Evolutionary conservation across 2,329 filamentous ascomycete species (phyloP), one percentile per base, ranked within the genome.

Genomic region (Dendryphion nanum): DNA sequence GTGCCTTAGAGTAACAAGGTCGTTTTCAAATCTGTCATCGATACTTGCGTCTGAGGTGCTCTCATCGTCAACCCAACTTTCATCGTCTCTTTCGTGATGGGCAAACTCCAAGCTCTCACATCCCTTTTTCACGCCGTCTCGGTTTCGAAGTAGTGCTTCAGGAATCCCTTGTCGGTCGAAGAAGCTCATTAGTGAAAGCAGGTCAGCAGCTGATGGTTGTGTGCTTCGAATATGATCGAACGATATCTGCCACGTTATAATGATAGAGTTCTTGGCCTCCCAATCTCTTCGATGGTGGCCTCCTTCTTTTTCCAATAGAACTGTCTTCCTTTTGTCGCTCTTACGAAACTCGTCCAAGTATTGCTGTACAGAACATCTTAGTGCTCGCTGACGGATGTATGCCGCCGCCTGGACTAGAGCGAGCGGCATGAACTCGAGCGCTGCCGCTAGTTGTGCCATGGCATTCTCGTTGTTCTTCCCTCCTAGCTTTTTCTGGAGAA

Each of bases 261-360:
- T 52, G 1, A 70, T 50, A 2, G 64, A 63, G 33, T 68, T 62
- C 18, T 52, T 49, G 4, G 55, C 53, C 24, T 47, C 42, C 6
- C 29, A 5, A 37, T 69, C 63, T 31, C 63, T 50, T 8, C 60
- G 51, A 5, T 55, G 16, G 6, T 50, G 28, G 4, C 33, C 13
- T 5, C 35, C 19, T 8, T 40, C 18, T 18, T 36, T 40, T 33
- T 48, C 47, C 2, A 53, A 40, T 10, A 50, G 30, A 8, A 21
- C 18, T 3, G 34, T 40, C 38, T 45, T 48, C n/a, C 57, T 51
- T 28, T 43, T 16, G 16, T 67, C 56, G 44, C 56, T 63, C 24
- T 59, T 44, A 7, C 45, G 49, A 41, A 75, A 67, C 3, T 64
- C 41, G 4, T 55, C 36, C 2, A 75, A 42, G 37, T 76, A 76